Conservation (phyloP, 164 flowering plant genomes). For the Piper betle region DNA sequence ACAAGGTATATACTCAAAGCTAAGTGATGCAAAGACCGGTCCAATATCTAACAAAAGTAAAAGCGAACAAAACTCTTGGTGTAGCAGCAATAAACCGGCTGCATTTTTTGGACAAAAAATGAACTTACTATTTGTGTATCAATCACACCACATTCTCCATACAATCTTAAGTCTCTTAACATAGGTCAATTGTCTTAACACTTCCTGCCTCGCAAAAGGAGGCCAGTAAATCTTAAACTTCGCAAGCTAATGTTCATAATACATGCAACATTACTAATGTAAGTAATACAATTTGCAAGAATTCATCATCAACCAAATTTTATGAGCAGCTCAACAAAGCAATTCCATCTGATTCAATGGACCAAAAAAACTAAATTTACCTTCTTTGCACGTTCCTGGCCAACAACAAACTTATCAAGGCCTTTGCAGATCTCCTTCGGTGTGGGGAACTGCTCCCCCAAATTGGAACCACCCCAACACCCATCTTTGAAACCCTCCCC, state of each 20-base stretch:
- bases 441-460: slow-evolving; percentile 68
- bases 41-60: too few species aligned
- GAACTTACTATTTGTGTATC: too few species aligned
- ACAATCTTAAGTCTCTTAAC: background rate
- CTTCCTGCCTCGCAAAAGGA: background rate
- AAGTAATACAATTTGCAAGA: too few species aligned
- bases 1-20: too few species aligned
- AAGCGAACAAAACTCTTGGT: too few species aligned
- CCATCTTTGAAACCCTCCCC: slow-evolving; percentile 39
- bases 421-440: slow-evolving; percentile 90
- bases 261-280: background rate
- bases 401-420: slow-evolving; percentile 88
- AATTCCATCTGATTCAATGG: background rate
- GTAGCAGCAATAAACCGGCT: too few species aligned
- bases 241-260: too few species aligned
- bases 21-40: too few species aligned
- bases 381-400: slow-evolving; percentile 91
- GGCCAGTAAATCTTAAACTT: background rate
- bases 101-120: too few species aligned
- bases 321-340: background rate
- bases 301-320: background rate
- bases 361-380: slow-evolving; percentile 14
- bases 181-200: background rate
- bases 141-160: too few species aligned
- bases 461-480: slow-evolving; percentile 74